Evolutionary conservation across 179 eudicot genomes (phyloP), one percentile per base, ranked within the genome.

Genomic region (Patellifolia procumbens): DNA sequence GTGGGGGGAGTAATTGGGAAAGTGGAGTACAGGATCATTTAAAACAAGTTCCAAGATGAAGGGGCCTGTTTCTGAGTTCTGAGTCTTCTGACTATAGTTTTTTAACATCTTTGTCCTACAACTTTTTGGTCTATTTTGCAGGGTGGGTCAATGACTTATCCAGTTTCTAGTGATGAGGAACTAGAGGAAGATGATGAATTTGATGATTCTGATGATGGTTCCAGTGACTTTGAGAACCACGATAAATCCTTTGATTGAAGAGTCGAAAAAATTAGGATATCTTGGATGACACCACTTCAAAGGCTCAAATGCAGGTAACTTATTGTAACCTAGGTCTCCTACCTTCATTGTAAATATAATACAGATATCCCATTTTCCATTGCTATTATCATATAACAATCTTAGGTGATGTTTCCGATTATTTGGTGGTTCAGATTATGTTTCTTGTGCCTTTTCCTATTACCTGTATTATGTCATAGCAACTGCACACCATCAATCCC

Each of bases 171-270:
- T 68, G 72, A 28, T 9, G 72, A 48, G 72, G 72, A 68, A 46
- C 56, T 46, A 26, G 72, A 48, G 72, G 72, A 68, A 46, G 72
- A 68, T 46, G 72, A 68, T 15, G 72, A 68, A 20, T 12, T 43
- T 13, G 5, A 66, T 66, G 2, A 39, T n/a, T 66, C 70, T 24
- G 72, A 68, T 45, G 39, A 68, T 19, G 72, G 17, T 43, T 13
- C 71, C 22, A 8, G 10, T 43, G 53, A 67, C 10, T 43, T 43
- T 42, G 71, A 43, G 1, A 53, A 67, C 16, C 32, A 43, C 4
- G 53, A 43, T 43, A 4, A 67, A 43, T 42, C 28, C 34, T 24
- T 42, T 17, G 0, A 0, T 42, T 67, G 31, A 67, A 26, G 53
- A 12, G 34, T 26, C 42, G 34, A 9, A 0, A 26, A 35, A 67